These are phyloP conservation scores for Trametes polyzona DNA, from an alignment of 1,284 basidiomycete species.

Conservation along the genomic window DNA sequence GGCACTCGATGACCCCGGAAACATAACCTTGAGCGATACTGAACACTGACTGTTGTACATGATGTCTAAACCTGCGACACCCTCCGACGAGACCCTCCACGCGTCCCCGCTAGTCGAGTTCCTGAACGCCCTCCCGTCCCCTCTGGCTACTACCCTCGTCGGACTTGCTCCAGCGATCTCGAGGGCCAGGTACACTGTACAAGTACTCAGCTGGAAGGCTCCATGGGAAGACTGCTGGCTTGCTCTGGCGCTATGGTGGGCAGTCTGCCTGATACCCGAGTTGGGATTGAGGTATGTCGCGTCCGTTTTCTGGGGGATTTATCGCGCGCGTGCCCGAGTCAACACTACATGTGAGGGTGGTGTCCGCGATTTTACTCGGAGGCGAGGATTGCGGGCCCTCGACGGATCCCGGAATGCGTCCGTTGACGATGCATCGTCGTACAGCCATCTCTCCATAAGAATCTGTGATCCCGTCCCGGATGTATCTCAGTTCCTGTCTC, in stretches of 20 bases:
- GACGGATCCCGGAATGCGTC: too few species aligned
- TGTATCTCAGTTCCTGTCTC: too few species aligned
- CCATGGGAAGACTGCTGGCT: constrained; percentile 72
- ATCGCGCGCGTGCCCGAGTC: too few species aligned
- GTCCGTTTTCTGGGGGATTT: background rate
- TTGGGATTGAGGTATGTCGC: constrained; percentile 56
- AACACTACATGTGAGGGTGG: too few species aligned
- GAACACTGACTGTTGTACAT: constrained; percentile 2
- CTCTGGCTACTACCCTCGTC: constrained; percentile 60
- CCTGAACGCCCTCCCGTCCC: constrained; percentile 60
- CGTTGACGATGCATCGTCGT: too few species aligned
- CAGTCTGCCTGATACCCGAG: constrained; percentile 66
- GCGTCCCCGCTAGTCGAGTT: constrained; percentile 49
- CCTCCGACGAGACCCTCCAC: constrained; percentile 19
- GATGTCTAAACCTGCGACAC: constrained; percentile 33
- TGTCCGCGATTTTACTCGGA: too few species aligned
- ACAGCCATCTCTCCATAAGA: too few species aligned
- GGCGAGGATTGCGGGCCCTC: too few species aligned
- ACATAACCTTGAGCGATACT: background rate
- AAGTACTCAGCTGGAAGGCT: constrained; percentile 67
- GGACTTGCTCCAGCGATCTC: constrained; percentile 61
- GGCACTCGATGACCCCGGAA: background rate
- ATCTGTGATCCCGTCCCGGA: too few species aligned
- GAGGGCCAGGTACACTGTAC: constrained; percentile 47
- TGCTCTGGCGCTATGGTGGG: constrained; percentile 75